Evolutionary conservation across 306 rosid genomes (phyloP), one percentile per base, ranked within the genome.

Genomic region (Astragalus glycyphyllos): DNA sequence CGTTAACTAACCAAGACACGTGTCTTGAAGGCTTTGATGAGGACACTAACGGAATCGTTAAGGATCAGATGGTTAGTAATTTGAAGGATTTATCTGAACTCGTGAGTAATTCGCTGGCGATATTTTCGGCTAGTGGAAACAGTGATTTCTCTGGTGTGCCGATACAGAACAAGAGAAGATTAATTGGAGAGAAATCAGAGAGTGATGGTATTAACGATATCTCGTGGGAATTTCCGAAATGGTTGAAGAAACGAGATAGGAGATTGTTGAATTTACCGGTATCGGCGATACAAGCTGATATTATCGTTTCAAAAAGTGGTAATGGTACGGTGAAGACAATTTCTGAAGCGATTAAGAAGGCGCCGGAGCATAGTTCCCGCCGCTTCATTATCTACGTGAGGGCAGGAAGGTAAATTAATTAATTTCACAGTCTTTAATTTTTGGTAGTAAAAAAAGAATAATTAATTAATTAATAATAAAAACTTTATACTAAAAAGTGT

Each of bases 1-100:
- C 98, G 0, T 73, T 93, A 12, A 93, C 98, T 0, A 90, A 87
- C 38, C 96, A 93, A 11, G 98, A 93, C 89, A 93, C 98, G 12
- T 93, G 98, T 58, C n/a, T 65, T 3, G 97, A 85, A 57, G 97
- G 98, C 0, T 66, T 93, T 4, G 70, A 53, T 4, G 70, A 53
- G 0, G 92, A 77, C 12, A 42, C 69, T 5, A 67, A 64, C 61
- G 92, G 93, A 13, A 6, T 37, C 7, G 78, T 88, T 11, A 88
- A 86, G 77, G 71, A 81, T 5, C 79, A 83, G 55, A 78, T 93
- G 89, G 49, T 41, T 2, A 57, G 5, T 17, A 82, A 65, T 35
- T 71, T 90, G 69, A 78, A 65, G 74, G 94, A 93, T 83, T 69
- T 93, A 74, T 86, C 94, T 3, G 86, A 93, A 77, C 81, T 87